Evolutionary conservation across 805 yeast genomes (phyloP), one percentile per base, ranked within the genome.

Genomic region (Priceomyces castillae): DNA sequence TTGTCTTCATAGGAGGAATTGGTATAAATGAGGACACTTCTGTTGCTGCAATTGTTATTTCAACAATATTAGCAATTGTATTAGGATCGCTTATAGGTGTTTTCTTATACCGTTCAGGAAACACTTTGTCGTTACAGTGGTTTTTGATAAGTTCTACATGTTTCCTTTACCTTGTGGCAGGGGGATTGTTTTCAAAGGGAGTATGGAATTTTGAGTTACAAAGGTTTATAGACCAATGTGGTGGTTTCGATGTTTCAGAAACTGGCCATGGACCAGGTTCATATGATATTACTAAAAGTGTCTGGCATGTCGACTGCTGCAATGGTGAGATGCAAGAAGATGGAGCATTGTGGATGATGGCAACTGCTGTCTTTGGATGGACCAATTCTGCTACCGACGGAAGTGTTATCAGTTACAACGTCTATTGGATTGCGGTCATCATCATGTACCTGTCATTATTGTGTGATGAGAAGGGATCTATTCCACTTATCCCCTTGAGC

Each of bases 281-380:
- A 2, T 71, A 71, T 44, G 74, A 71, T 43, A 65, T 71, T 23
- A 47, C 59, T 34, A 61, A 52, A 23, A 61, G 70, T 43, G 64
- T 71, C 9, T 71, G 76, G 76, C 76, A 71, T 52, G 75, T 71
- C 18, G 70, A 71, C 53, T 71, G 76, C 50, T 71, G 76, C 46
- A 67, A 69, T 46, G 76, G 76, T 4, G 62, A 58, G 40, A 52
- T 67, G 46, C 63, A 59, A 37, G 74, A 70, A 30, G 76, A 70
- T 38, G 67, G 69, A 1, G 48, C 58, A 30, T 67, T 72, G 62
- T 71, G 76, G 76, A 71, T 71, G 76, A 64, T 70, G 14, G 62
- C 67, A 46, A 71, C 69, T 40, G 75, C 76, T 30, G 56, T 71
- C 30, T 59, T 71, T 35, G 76, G 76, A 3, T 71, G 76, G 76